Evolutionary conservation across 2,329 filamentous ascomycete genomes (phyloP).

Genomic region (Zelopaecilomyces penicillatus): DNA sequence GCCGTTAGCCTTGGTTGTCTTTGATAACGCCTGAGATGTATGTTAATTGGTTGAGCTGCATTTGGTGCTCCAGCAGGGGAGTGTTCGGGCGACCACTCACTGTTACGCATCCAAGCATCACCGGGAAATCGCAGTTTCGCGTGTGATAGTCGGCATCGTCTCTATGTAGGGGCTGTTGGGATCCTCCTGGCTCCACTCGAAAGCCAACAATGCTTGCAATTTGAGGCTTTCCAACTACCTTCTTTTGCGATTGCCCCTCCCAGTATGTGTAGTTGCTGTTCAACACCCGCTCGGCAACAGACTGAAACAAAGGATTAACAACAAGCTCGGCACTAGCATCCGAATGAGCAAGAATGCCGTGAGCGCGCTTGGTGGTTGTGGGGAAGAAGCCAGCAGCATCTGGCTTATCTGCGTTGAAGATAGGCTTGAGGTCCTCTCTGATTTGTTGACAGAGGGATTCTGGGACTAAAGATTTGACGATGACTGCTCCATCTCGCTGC

Average conservation of each 20-base stretch:
- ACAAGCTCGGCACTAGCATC: slow-evolving; percentile 29
- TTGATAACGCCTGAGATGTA: slow-evolving; percentile 23
- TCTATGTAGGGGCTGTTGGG: slow-evolving; percentile 29
- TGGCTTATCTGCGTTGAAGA: slow-evolving; percentile 26
- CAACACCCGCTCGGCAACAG: slow-evolving; percentile 24
- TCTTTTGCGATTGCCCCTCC: slow-evolving; percentile 23
- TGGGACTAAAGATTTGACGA: slow-evolving; percentile 27
- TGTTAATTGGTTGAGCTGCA: neutral
- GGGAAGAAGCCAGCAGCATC: slow-evolving; percentile 33
- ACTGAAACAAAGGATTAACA: slow-evolving; percentile 25
- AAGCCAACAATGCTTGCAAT: slow-evolving; percentile 29
- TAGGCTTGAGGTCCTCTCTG: slow-evolving; percentile 26
- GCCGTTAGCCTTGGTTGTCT: slow-evolving; percentile 32
- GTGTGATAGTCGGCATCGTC: slow-evolving; percentile 24
- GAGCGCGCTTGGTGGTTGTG: slow-evolving; percentile 29
- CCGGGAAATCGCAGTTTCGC: slow-evolving; percentile 25
- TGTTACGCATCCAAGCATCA: slow-evolving; percentile 28
- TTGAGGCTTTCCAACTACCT: slow-evolving; percentile 26
- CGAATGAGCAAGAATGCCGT: slow-evolving; percentile 28
- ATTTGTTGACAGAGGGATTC: slow-evolving; percentile 25
- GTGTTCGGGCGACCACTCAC: neutral
- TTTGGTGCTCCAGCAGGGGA: neutral
- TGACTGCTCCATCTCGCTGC: slow-evolving; percentile 26
- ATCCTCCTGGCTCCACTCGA: slow-evolving; percentile 30
- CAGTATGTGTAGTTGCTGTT: slow-evolving; percentile 28